A percentile compares a stretch with the other conserved stretches of the same genome.
Conservation (phyloP, 2,329 filamentous ascomycete genomes). For the Xylariaceae sp. region DNA sequence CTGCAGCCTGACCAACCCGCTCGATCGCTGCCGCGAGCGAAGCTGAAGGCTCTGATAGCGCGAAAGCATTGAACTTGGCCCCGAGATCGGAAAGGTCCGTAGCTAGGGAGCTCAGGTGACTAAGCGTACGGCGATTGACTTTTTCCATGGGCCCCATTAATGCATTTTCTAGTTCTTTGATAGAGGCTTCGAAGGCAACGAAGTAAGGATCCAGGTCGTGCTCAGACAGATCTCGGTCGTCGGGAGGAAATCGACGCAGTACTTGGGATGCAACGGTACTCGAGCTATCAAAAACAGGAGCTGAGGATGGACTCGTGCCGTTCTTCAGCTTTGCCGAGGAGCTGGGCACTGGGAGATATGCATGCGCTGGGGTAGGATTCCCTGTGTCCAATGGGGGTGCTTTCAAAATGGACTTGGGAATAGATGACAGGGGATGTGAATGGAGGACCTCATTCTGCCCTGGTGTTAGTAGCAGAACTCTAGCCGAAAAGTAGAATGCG, state of each 20-base stretch:
- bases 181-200: conserved; percentile 88
- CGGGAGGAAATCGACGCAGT: conserved; percentile 82
- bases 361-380: conserved; percentile 88
- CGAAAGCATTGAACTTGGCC: conserved; percentile 96
- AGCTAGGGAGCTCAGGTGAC: conserved; percentile 82
- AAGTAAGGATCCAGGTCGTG: conserved; percentile 96
- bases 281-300: conserved; percentile 46
- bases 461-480: conserved; percentile 36
- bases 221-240: conserved; percentile 78
- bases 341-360: conserved; percentile 85
- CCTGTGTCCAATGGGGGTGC: conserved; percentile 94
- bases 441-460: conserved; percentile 88
- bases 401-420: conserved; percentile 93
- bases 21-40: conserved; percentile 93
- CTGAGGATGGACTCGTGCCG: conserved; percentile 47
- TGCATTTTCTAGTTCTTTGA: conserved; percentile 87
- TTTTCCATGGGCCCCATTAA: conserved; percentile 95
- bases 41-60: conserved; percentile 87
- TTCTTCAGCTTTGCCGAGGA: conserved; percentile 84
- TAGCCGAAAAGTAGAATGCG: not conserved
- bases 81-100: conserved; percentile 91
- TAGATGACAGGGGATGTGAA: conserved; percentile 86
- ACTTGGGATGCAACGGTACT: conserved; percentile 58
- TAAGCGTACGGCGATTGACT: conserved; percentile 88
- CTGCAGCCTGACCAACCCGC: conserved; percentile 90